phyloP scores from a whole-genome alignment of 2,329 filamentous ascomycete species.

The Botrytis hyacinthi region DNA sequence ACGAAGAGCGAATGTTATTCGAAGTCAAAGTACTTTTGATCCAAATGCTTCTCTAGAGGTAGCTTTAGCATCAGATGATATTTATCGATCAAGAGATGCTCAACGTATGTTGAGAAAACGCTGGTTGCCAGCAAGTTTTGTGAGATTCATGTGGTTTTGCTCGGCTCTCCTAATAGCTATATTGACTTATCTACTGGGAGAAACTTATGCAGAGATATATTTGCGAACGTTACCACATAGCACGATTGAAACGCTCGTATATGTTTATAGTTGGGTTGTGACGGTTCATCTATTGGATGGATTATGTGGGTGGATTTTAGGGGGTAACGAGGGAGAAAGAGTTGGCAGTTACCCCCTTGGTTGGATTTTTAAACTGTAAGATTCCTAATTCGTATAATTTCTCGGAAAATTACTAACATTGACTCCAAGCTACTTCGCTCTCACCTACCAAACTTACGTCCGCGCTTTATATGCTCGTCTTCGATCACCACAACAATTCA shows the following conservation, averaged over 20 bases:
- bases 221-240: constrained; percentile 64
- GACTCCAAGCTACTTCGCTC: constrained; percentile 53
- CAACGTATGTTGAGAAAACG: constrained; percentile 34
- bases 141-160: constrained; percentile 69
- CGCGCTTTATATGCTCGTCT: constrained; percentile 66
- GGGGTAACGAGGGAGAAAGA: constrained; percentile 62
- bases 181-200: constrained; percentile 65
- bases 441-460: constrained; percentile 71
- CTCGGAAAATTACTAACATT: constrained; percentile 12
- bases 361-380: constrained; percentile 68
- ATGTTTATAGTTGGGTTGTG: constrained; percentile 68
- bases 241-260: constrained; percentile 64
- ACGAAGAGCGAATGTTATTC: constrained; percentile 41
- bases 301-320: constrained; percentile 64
- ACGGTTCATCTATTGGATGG: constrained; percentile 65
- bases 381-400: not conserved
- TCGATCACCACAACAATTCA: constrained; percentile 62
- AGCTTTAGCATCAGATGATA: constrained; percentile 32
- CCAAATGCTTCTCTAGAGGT: constrained; percentile 37
- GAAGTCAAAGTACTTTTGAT: constrained; percentile 33
- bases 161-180: constrained; percentile 60
- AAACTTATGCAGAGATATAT: constrained; percentile 68
- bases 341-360: constrained; percentile 69
- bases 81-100: constrained; percentile 23
- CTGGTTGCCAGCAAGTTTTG: constrained; percentile 65